Conservation (phyloP, 2,329 filamentous ascomycete genomes). For the Drechslerella stenobrocha region DNA sequence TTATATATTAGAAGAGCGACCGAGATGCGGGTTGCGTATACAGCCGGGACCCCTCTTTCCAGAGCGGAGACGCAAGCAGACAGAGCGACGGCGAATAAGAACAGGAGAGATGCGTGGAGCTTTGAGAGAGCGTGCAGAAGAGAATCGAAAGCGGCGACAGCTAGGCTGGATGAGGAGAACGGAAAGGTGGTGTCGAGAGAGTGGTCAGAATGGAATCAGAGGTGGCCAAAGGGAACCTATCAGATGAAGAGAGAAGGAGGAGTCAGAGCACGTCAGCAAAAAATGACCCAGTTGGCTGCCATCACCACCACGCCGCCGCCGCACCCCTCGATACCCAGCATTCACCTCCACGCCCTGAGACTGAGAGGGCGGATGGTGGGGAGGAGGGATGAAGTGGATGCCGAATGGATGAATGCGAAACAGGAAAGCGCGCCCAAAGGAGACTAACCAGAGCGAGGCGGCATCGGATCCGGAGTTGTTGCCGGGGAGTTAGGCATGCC, state of each 20-base stretch:
- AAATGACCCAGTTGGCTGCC: conserved; percentile 24
- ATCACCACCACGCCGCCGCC: not conserved
- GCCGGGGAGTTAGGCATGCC: conserved; percentile 9
- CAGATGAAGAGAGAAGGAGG: conserved; percentile 10
- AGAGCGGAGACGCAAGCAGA: conserved; percentile 3
- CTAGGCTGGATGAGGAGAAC: conserved; percentile 10
- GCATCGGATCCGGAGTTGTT: conserved; percentile 1
- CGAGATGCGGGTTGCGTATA: not conserved
- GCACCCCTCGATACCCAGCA: no score
- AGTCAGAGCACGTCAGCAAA: conserved; percentile 42
- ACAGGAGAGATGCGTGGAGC: conserved; percentile 19
- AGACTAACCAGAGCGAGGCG: not conserved
- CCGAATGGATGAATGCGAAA: not conserved
- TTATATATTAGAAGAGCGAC: not conserved
- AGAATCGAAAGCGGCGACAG: conserved; percentile 14
- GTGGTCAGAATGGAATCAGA: conserved; percentile 22
- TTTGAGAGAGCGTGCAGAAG: conserved; percentile 16
- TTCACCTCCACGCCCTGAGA: no score
- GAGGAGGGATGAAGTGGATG: not conserved
- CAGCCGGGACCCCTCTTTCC: not conserved
- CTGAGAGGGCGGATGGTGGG: not conserved
- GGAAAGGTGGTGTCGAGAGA: conserved; percentile 28
- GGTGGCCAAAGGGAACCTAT: conserved; percentile 10
- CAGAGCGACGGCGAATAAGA: conserved; percentile 29
- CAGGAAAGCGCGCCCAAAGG: conserved; percentile 2